Evolutionary conservation across 2,329 filamentous ascomycete species (phyloP).

Genomic region (Sphaceloma murrayae): DNA sequence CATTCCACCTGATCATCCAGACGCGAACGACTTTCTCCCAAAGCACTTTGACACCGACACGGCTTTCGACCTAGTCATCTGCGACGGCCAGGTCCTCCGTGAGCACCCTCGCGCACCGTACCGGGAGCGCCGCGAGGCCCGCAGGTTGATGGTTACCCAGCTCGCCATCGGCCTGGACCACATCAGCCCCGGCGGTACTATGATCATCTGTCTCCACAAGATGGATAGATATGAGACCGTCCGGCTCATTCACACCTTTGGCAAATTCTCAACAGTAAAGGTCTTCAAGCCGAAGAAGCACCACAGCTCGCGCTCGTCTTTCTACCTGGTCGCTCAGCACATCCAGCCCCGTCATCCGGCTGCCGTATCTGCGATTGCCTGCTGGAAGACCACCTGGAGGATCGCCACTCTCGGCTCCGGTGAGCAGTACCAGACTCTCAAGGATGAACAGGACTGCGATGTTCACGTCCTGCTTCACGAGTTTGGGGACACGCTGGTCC

Average conservation of each 20-base stretch:
- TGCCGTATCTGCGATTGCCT: conserved; percentile 11
- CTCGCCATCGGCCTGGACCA: conserved; percentile 40
- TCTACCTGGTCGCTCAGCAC: conserved; percentile 22
- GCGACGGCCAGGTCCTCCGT: conserved; percentile 39
- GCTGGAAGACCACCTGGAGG: conserved; percentile 18
- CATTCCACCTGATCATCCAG: conserved; percentile 22
- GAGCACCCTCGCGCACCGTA: conserved; percentile 23
- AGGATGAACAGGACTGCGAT: neutral
- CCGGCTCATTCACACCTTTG: conserved; percentile 17
- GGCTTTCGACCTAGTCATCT: conserved; percentile 39
- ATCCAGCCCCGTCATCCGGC: conserved; percentile 14
- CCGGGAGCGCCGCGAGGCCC: conserved; percentile 25
- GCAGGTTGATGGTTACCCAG: conserved; percentile 27
- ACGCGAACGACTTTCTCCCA: conserved; percentile 18
- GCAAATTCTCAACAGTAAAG: conserved; percentile 19
- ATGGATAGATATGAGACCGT: conserved; percentile 29
- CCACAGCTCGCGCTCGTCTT: conserved; percentile 22
- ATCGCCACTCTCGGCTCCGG: conserved; percentile 17
- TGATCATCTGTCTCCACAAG: conserved; percentile 45
- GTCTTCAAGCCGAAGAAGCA: conserved; percentile 21
- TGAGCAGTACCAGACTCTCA: conserved; percentile 11
- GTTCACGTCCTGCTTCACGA: conserved; percentile 17
- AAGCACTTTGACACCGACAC: conserved; percentile 21
- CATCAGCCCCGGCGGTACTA: conserved; percentile 39
- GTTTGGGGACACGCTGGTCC: conserved; percentile 16